Percentiles rank a stretch among this genome's conserved stretches.
phyloP scores from a whole-genome alignment of 176 grass and related monocot genomes.

The Avena sativa region DNA sequence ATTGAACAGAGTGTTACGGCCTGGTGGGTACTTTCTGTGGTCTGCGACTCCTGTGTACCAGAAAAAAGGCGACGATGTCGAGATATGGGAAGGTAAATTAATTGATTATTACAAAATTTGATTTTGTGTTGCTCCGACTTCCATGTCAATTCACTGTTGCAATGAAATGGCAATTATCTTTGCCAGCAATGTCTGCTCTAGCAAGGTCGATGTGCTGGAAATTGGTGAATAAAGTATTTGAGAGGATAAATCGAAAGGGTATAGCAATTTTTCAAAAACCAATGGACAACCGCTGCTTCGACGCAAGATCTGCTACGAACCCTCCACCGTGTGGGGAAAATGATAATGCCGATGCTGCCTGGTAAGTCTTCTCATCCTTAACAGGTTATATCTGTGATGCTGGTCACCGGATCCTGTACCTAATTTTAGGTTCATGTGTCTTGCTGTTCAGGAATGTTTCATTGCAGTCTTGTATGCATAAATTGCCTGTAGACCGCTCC shows the following conservation, averaged over 20 bases:
- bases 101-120: too few relatives aligned
- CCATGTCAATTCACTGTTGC: neutral
- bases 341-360: conserved; percentile 82
- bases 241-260: conserved; percentile 69
- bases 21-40: conserved; percentile 91
- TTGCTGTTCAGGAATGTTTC: conserved; percentile 68
- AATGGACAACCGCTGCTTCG: conserved; percentile 68
- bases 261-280: conserved; percentile 79
- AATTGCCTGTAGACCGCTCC: conserved; percentile 51
- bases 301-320: conserved; percentile 53
- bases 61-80: conserved; percentile 67
- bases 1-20: conserved; percentile 71
- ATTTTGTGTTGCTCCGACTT: too few relatives aligned
- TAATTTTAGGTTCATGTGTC: conserved; percentile 23
- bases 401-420: conserved; percentile 23
- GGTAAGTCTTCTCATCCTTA: conserved; percentile 49
- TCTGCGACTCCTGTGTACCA: conserved; percentile 90
- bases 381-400: conserved; percentile 4
- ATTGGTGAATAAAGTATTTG: conserved; percentile 75
- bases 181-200: conserved; percentile 71
- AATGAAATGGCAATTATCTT: neutral
- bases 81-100: conserved; percentile 78
- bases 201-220: conserved; percentile 90
- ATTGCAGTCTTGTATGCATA: conserved; percentile 77
- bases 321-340: conserved; percentile 69